Conservation (phyloP, 768 basidiomycete genomes). For the Tulasnella sp. region DNA sequence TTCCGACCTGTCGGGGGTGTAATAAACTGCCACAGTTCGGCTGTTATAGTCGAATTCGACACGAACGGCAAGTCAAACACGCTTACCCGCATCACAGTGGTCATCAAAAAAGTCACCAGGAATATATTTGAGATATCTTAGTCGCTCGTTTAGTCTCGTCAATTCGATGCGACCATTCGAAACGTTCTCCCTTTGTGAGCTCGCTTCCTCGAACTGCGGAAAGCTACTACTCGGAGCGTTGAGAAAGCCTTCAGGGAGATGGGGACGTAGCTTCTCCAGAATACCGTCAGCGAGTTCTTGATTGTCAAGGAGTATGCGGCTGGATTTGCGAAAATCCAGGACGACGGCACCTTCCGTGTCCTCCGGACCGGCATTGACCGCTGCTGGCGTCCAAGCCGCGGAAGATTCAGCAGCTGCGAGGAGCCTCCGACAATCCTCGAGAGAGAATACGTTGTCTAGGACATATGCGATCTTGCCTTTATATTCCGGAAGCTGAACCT, state of each 20-base stretch:
- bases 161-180: background rate
- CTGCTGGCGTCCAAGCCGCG: conserved; percentile 14
- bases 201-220: background rate
- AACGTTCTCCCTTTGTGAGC: background rate
- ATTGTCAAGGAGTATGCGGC: conserved; percentile 23
- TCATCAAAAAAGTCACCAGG: conserved; percentile 25
- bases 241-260: background rate
- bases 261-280: conserved; percentile 22
- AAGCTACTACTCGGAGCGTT: background rate
- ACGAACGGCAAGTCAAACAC: background rate
- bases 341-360: background rate
- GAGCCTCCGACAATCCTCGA: conserved; percentile 21
- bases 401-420: conserved; percentile 19
- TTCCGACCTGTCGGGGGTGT: conserved; percentile 22
- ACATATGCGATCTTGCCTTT: conserved; percentile 20
- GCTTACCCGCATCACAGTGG: conserved; percentile 21
- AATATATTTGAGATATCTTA: conserved; percentile 24
- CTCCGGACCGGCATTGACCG: conserved; percentile 8
- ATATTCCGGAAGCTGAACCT: conserved; percentile 25
- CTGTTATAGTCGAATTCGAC: background rate
- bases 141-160: conserved; percentile 19
- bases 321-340: conserved; percentile 27
- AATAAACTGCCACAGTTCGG: background rate
- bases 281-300: conserved; percentile 24
- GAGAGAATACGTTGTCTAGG: conserved; percentile 26